Conservation (phyloP, 176 grass and related monocot genomes). For the Phyllostachys edulis region DNA sequence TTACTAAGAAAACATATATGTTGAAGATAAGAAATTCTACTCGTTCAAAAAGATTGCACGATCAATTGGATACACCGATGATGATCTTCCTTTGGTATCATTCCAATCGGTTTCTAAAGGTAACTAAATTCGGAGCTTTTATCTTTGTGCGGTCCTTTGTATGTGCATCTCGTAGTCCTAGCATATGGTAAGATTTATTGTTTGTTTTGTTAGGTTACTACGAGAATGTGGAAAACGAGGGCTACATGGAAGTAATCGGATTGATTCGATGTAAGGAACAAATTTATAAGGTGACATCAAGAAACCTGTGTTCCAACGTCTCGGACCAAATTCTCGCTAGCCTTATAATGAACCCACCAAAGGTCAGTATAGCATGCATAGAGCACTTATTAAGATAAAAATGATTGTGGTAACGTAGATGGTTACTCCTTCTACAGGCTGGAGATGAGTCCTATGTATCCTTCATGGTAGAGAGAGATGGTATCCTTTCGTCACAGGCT, state of each 20-base stretch:
- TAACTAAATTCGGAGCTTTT: slow-evolving; percentile 26
- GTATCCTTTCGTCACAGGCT: slow-evolving; percentile 80
- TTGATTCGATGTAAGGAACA: slow-evolving; percentile 91
- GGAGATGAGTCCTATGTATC: slow-evolving; percentile 94
- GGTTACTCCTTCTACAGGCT: slow-evolving; percentile 53
- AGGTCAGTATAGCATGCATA: slow-evolving; percentile 50
- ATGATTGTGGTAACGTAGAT: slow-evolving; percentile 4
- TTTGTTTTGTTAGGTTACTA: slow-evolving; percentile 64
- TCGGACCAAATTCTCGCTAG: slow-evolving; percentile 92
- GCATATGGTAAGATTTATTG: neutral
- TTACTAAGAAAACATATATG: slow-evolving; percentile 98
- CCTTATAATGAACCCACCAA: slow-evolving; percentile 97
- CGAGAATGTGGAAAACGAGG: slow-evolving; percentile 99
- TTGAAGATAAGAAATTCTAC: slow-evolving; percentile 79
- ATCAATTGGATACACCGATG: slow-evolving; percentile 76
- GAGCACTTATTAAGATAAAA: neutral
- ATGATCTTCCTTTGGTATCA: slow-evolving; percentile 80
- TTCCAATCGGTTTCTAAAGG: slow-evolving; percentile 95
- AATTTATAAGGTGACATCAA: slow-evolving; percentile 96
- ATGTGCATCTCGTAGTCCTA: neutral
- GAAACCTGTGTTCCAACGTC: slow-evolving; percentile 92
- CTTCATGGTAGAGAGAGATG: slow-evolving; percentile 73
- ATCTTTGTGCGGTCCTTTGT: neutral
- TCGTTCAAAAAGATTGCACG: slow-evolving; percentile 94
- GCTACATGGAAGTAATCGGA: slow-evolving; percentile 96